Evolutionary conservation across 179 eudicot genomes (phyloP).

Genomic region (Silene noctiflora): DNA sequence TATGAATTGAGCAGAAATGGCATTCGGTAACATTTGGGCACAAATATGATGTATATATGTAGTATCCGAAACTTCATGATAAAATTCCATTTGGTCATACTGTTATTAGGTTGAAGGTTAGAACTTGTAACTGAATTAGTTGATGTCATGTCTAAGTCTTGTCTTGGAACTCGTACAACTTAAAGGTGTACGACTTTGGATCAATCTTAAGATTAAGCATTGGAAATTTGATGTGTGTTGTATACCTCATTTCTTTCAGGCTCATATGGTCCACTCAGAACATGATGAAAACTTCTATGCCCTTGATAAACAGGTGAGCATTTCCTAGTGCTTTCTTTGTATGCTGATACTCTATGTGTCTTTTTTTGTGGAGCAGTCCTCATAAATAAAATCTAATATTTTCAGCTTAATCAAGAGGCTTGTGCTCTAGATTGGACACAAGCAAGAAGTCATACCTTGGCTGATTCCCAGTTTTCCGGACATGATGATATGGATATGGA

Average conservation of each 20-base stretch:
- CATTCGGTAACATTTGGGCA: neutral
- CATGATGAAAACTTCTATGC: slow-evolving; percentile 80
- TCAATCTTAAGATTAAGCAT: neutral
- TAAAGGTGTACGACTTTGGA: too few species aligned
- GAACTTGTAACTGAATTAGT: neutral
- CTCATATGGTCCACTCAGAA: slow-evolving; percentile 83
- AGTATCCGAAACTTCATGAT: neutral
- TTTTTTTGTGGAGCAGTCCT: neutral
- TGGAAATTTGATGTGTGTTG: slow-evolving; percentile 5
- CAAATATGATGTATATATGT: neutral
- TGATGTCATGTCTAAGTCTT: neutral
- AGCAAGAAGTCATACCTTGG: slow-evolving; percentile 62
- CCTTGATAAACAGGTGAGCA: slow-evolving; percentile 66
- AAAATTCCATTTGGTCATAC: neutral
- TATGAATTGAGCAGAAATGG: neutral
- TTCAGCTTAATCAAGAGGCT: slow-evolving; percentile 88
- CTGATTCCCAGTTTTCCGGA: slow-evolving; percentile 35
- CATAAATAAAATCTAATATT: neutral
- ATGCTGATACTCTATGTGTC: slow-evolving; percentile 7
- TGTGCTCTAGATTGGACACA: slow-evolving; percentile 81
- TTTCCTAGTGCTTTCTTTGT: slow-evolving; percentile 11
- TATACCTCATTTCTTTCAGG: slow-evolving; percentile 41
- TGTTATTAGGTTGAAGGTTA: slow-evolving; percentile 2
- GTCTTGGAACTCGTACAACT: neutral
- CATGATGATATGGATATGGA: slow-evolving; percentile 41